Percentiles rank a stretch among this genome's conserved stretches.
These are phyloP conservation scores for Solanum dulcamara DNA, from an alignment of 257 asterid genomes.

Conservation along the genomic window DNA sequence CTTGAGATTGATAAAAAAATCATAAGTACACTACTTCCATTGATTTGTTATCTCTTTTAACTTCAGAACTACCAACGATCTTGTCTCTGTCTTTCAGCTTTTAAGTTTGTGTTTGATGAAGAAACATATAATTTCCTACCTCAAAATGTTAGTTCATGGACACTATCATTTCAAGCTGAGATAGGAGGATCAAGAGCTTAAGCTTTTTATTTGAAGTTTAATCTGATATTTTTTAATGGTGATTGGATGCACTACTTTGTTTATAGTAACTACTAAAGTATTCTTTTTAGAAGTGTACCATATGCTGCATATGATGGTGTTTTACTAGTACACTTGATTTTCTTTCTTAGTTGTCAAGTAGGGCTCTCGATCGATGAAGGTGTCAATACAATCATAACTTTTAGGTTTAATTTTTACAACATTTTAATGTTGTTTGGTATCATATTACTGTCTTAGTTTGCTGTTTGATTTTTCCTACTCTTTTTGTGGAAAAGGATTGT, in stretches of 20 bases:
- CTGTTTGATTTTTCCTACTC: background rate
- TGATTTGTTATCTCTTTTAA: no score
- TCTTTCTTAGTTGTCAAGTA: background rate
- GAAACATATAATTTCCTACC: background rate
- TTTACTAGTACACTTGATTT: background rate
- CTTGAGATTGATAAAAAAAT: no score
- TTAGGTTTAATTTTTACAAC: background rate
- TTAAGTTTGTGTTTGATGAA: background rate
- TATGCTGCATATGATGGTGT: no score
- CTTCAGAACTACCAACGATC: background rate
- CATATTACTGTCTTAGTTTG: background rate
- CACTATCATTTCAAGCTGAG: background rate
- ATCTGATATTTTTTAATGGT: background rate
- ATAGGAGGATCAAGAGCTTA: background rate
- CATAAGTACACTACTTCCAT: no score
- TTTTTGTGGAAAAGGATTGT: conserved; percentile 40
- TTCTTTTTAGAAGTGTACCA: background rate
- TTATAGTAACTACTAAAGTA: background rate
- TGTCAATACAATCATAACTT: background rate
- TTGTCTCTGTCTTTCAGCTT: background rate
- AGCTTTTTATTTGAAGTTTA: background rate
- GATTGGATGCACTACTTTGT: background rate
- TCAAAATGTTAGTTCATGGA: background rate
- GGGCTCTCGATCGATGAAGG: no score
- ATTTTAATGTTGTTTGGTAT: background rate